These are phyloP conservation scores for Penicillium antarcticum DNA, from an alignment of 495 filamentous ascomycete genomes.

Conservation along the genomic window DNA sequence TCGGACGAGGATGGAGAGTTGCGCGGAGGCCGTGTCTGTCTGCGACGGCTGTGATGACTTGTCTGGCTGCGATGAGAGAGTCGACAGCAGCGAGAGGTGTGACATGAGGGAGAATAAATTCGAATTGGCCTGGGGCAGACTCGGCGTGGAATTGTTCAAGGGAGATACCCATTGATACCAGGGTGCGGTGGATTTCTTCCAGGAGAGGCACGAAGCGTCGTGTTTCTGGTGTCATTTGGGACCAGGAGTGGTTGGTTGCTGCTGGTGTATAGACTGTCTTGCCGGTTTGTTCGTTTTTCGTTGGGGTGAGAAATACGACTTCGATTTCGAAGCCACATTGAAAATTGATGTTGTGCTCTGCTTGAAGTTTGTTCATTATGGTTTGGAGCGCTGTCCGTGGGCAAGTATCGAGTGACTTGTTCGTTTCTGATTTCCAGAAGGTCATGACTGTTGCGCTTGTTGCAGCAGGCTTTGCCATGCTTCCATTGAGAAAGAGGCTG, in stretches of 20 bases:
- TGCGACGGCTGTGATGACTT: slow-evolving; percentile 54
- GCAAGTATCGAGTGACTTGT: slow-evolving; percentile 40
- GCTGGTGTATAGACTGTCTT: slow-evolving; percentile 15
- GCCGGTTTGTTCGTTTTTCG: slow-evolving; percentile 10
- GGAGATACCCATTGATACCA: slow-evolving; percentile 59
- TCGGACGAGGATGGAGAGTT: slow-evolving; percentile 76
- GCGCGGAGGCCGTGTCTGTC: slow-evolving; percentile 53
- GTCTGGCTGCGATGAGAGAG: slow-evolving; percentile 66
- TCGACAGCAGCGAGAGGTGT: slow-evolving; percentile 69
- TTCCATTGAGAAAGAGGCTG: slow-evolving; percentile 51
- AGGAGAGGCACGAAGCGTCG: slow-evolving; percentile 49
- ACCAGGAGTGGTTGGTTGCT: slow-evolving; percentile 50
- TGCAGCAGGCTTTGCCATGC: slow-evolving; percentile 22
- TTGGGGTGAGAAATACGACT: slow-evolving; percentile 60
- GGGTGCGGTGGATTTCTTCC: slow-evolving; percentile 57
- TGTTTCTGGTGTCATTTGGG: slow-evolving; percentile 39
- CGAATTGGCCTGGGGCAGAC: slow-evolving; percentile 71
- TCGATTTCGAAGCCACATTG: slow-evolving; percentile 81
- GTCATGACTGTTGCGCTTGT: slow-evolving; percentile 55
- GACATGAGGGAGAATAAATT: slow-evolving; percentile 68
- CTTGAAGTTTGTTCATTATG: slow-evolving; percentile 43
- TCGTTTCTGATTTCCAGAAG: slow-evolving; percentile 49
- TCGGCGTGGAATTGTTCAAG: slow-evolving; percentile 79
- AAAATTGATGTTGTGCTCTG: slow-evolving; percentile 46
- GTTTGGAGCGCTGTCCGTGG: slow-evolving; percentile 55